phyloP scores from a whole-genome alignment of 441 rosid genomes.

The Gossypium aridum region DNA sequence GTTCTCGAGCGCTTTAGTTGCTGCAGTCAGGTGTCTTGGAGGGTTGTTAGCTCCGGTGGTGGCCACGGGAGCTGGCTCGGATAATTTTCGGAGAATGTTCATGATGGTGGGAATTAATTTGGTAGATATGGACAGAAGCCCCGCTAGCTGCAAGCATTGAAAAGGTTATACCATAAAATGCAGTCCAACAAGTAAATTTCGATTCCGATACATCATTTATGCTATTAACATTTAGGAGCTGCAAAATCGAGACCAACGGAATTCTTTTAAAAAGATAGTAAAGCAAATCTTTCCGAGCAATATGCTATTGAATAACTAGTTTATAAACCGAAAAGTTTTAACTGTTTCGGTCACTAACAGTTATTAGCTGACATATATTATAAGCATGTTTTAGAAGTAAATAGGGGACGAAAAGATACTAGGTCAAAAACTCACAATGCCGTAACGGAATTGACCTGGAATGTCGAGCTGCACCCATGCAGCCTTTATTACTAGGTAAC shows the following conservation, averaged over 20 bases:
- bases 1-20: conserved; percentile 19
- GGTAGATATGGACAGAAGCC: conserved; percentile 68
- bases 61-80: conserved; percentile 69
- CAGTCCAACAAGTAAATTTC: neutral
- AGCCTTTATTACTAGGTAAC: conserved; percentile 70
- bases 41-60: conserved; percentile 34
- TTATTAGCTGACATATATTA: neutral
- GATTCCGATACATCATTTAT: neutral
- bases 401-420: neutral
- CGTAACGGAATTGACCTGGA: conserved; percentile 70
- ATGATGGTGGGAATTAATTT: conserved; percentile 79
- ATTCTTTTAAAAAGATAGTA: neutral
- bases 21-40: conserved; percentile 28
- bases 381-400: neutral
- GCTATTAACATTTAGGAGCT: neutral
- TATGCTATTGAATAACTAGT: neutral
- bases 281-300: neutral
- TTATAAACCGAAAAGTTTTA: neutral
- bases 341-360: neutral
- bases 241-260: neutral
- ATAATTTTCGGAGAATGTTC: conserved; percentile 73
- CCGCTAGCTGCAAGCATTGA: conserved; percentile 58
- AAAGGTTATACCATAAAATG: neutral
- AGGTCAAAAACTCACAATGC: conserved; percentile 52
- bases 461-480: conserved; percentile 89